Percentiles rank a stretch among this genome's conserved stretches.
Conservation (phyloP, 768 basidiomycete genomes). For the Fistulinella prunicolor region DNA sequence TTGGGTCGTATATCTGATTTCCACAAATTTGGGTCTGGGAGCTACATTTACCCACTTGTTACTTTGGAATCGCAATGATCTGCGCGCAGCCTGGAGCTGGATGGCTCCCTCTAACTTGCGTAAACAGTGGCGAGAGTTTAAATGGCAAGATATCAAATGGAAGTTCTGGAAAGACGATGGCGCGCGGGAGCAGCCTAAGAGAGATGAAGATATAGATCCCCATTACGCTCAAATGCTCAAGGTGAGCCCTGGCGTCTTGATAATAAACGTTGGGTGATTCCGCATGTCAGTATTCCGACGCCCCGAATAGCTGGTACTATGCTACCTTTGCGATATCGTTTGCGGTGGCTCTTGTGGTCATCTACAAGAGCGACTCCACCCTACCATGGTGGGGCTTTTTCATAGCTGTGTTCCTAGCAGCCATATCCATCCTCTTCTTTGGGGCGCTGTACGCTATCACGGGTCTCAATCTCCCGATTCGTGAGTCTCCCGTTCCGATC, state of each 20-base stretch:
- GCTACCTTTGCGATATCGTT: constrained; percentile 28
- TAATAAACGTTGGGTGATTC: too few species aligned
- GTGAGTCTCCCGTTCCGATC: constrained; percentile 8
- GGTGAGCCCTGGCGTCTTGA: constrained; percentile 1
- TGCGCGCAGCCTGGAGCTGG: constrained; percentile 48
- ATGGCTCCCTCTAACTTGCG: constrained; percentile 22
- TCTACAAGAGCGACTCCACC: constrained; percentile 53
- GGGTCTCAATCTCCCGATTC: constrained; percentile 21
- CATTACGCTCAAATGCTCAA: constrained; percentile 52
- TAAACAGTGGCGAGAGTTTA: too few species aligned
- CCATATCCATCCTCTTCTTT: constrained; percentile 53
- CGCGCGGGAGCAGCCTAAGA: constrained; percentile 4
- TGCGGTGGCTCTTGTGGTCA: too few species aligned
- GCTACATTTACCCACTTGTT: constrained; percentile 52
- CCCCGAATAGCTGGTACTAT: constrained; percentile 36
- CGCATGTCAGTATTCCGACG: constrained; percentile 32
- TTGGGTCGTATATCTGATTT: constrained; percentile 20
- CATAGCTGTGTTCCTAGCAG: constrained; percentile 48
- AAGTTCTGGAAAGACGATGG: constrained; percentile 36
- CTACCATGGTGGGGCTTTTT: constrained; percentile 61
- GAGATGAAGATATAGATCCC: constrained; percentile 44
- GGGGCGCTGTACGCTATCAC: constrained; percentile 54
- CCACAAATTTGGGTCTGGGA: constrained; percentile 32
- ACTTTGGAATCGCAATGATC: constrained; percentile 52
- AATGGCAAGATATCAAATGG: constrained; percentile 21